Percentiles rank a stretch among this genome's conserved stretches.
phyloP scores from a whole-genome alignment of 164 flowering plant genomes.

The Chimonanthus salicifolius region DNA sequence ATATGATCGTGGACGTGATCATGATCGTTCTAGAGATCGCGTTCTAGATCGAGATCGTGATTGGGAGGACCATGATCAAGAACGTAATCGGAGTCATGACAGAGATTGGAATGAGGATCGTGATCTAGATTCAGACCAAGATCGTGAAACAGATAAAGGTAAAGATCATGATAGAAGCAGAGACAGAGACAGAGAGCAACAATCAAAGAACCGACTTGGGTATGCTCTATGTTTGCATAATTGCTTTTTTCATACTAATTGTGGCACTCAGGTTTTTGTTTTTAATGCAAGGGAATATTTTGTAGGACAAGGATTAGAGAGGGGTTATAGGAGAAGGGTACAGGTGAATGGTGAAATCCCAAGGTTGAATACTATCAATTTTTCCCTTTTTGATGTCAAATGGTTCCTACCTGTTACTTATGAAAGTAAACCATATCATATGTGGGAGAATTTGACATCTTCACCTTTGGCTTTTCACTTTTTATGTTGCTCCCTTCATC shows the following conservation, averaged over 20 bases:
- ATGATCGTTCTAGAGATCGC: conserved; percentile 39
- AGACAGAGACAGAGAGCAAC: conserved; percentile 38
- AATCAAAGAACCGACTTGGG: conserved; percentile 37
- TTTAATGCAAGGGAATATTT: neutral
- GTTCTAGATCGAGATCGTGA: conserved; percentile 35
- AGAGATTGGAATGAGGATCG: conserved; percentile 32
- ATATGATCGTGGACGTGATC: conserved; percentile 37
- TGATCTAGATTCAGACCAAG: conserved; percentile 24
- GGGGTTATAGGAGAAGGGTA: too few relatives aligned
- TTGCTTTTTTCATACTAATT: conserved; percentile 2
- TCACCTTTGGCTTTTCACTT: too few relatives aligned
- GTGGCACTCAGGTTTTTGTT: neutral
- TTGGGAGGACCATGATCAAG: conserved; percentile 35
- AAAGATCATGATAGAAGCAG: conserved; percentile 26
- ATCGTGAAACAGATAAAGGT: conserved; percentile 31
- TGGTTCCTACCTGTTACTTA: too few relatives aligned
- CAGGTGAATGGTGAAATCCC: too few relatives aligned
- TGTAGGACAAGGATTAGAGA: too few relatives aligned
- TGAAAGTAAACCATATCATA: too few relatives aligned
- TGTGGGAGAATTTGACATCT: too few relatives aligned
- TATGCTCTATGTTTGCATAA: conserved; percentile 15
- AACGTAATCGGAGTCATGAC: conserved; percentile 25
- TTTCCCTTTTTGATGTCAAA: too few relatives aligned
- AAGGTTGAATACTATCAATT: too few relatives aligned
- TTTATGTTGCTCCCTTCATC: too few relatives aligned